Base-by-base conservation (phyloP, 176 grass and related monocot species). In the Carex scoparia region DNA sequence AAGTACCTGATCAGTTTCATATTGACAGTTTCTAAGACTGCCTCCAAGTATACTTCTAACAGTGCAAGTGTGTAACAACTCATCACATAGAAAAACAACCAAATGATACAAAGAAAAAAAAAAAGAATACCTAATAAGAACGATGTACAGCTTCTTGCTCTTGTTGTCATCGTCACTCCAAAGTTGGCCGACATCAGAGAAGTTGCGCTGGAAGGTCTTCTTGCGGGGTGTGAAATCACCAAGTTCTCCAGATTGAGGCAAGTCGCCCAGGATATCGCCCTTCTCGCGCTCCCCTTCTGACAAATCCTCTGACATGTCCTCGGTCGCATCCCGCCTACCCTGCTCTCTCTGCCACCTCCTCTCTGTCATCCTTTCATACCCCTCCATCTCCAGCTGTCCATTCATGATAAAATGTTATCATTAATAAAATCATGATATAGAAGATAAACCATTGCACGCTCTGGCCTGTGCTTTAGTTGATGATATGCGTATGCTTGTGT, bases 141-240 rank as follows among this genome's bases (percentile, higher is more conserved):
- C 95, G 87, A 99, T 94, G 84, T 99, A 99, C 46, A 95, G 88
- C 66, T 94, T 95, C 82, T 92, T 99, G 87, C 92, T 87, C 53
- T 87, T 94, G 62, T 95, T 95, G 18, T 99, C 96, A 14, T 99
- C 96, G 13, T 94, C 96, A 53, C 82, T 88, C 96, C 96, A 99
- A 31, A 90, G 33, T 62, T 80, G 89, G 3, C 62, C 85, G 16
- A 95, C 73, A 11, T 99, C 96, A 42, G 96, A 99, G 54, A 89
- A 78, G 51, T 92, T 94, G 83, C 90, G 91, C 86, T 99, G 96
- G 30, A 95, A 88, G 54, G 90, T 90, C 56, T 94, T 99, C 61
- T 71, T 95, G 48, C 37, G 38, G 42, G 81, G 81, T 31, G 81
- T 69, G 63, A 30, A 6, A 33, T 64, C 62, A 14, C 33, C 28